Base-by-base conservation (phyloP, 139 green algal genomes). In the Chlorella sp. region DNA sequence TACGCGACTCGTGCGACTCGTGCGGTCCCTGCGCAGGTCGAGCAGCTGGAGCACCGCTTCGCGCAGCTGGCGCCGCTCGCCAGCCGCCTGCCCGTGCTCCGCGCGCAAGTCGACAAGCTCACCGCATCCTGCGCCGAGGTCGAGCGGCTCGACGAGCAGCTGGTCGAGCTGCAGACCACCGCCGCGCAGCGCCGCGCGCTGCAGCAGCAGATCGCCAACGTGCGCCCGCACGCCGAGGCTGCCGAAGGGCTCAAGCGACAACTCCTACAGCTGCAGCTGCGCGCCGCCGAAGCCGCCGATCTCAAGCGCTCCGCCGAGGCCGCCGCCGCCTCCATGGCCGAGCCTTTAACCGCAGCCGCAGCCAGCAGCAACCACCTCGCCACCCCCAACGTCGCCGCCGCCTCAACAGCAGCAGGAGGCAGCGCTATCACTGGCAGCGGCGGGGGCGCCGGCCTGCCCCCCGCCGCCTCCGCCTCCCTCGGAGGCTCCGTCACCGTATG, bases 21-120 rank as follows among this genome's bases (percentile, higher is more conserved):
- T 55, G 42, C 17, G 42, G 17, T 55, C 10, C 10, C 42, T 55
- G 62, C 24, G 3, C 65, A 76, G 71, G 71, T 64, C 2, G 71
- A 76, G n/a, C 34, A 71, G 62, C 62, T 76, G 62, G 71, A 76
- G 71, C 14, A 22, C 2, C 61, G 62, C 23, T 71, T 71, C 30
- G 62, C 71, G 26, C 27, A 23, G 6, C 71, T 76, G 61, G 62
- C 71, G 26, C 36, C 71, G 23, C 49, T 68, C 30, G 71, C 71
- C 35, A 64, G 22, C 35, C 61, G 71, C 27, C 71, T 76, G 42
- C 71, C 71, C 17, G 62, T 71, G 35, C 62, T 76, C 17, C 35
- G 62, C 3, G 61, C 71, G 3, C 71, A 76, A 36, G n/a, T 51
- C 20, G 36, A 70, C 23, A 66, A 31, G n/a, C 49, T 76, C 36